A percentile compares a stretch with the other conserved stretches of the same genome.
Conservation (phyloP, 2,329 filamentous ascomycete genomes). For the Teratosphaeria viscida region DNA sequence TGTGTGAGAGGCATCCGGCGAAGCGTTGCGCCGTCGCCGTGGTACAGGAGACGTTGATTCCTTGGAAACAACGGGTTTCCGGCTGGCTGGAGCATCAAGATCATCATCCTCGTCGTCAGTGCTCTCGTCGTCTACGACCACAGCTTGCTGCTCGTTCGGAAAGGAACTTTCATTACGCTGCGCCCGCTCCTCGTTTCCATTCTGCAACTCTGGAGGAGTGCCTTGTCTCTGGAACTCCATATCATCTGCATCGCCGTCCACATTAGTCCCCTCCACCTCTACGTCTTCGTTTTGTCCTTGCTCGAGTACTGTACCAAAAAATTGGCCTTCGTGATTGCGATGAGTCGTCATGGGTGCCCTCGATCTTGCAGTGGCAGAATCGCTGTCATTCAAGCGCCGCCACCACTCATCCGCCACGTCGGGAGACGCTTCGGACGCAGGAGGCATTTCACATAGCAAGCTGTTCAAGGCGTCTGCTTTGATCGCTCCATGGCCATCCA, state of each 20-base stretch:
- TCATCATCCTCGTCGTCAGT: conserved; percentile 29
- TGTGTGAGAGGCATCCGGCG: not conserved
- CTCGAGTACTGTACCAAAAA: not conserved
- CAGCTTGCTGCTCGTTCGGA: not conserved
- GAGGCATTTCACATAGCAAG: conserved; percentile 10
- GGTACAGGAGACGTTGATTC: not conserved
- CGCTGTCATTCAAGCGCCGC: conserved; percentile 19
- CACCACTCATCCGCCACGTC: conserved; percentile 23
- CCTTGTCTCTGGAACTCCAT: conserved; percentile 16
- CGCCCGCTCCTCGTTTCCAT: not conserved
- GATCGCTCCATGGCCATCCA: not conserved
- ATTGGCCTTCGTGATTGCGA: not conserved
- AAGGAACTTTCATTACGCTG: conserved; percentile 5
- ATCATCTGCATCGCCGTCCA: conserved; percentile 5
- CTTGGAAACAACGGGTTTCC: not conserved
- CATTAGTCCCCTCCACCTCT: conserved; percentile 1
- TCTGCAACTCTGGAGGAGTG: conserved; percentile 15
- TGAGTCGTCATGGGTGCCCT: not conserved
- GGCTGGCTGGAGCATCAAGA: conserved; percentile 25
- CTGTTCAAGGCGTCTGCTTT: conserved; percentile 5
- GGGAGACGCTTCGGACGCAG: not conserved
- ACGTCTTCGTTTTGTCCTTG: conserved; percentile 4
- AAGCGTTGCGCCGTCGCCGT: not conserved
- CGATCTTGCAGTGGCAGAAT: not conserved
- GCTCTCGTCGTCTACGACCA: conserved; percentile 22